These are phyloP conservation scores for Ambrosia hybrid DNA, from an alignment of 140 eudicot species.

Conservation along the genomic window DNA sequence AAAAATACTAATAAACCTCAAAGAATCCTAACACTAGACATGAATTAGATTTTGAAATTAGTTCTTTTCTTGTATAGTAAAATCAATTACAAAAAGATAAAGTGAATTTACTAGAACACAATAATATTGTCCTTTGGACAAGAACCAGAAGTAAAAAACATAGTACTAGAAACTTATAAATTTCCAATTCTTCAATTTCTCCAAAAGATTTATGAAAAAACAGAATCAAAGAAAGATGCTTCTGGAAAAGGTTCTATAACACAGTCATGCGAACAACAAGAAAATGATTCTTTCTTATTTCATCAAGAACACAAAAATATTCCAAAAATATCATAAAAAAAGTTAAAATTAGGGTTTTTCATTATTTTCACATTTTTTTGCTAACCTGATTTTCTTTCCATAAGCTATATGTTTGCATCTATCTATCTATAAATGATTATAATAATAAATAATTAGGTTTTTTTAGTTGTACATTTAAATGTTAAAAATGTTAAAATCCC, in stretches of 20 bases:
- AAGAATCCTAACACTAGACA: neutral
- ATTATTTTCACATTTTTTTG: neutral
- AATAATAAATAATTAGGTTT: slow-evolving; percentile 5
- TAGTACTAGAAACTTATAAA: slow-evolving; percentile 18
- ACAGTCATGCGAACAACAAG: slow-evolving; percentile 30
- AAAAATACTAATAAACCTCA: neutral
- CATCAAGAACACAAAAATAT: slow-evolving; percentile 16
- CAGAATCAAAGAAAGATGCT: slow-evolving; percentile 20
- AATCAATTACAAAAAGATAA: slow-evolving; percentile 3
- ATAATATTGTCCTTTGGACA: slow-evolving; percentile 30
- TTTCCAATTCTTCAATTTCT: neutral
- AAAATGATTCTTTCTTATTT: slow-evolving; percentile 21
- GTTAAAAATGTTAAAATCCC: neutral
- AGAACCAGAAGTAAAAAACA: slow-evolving; percentile 11
- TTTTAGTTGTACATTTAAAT: neutral
- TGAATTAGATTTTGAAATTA: neutral
- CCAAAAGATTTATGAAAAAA: neutral
- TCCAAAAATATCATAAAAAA: neutral
- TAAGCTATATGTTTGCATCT: neutral
- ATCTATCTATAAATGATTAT: neutral
- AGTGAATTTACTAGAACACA: slow-evolving; percentile 2
- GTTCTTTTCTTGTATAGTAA: neutral
- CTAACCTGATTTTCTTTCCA: neutral
- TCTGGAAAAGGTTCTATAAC: slow-evolving; percentile 25
- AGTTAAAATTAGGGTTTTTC: too few species aligned